These are phyloP conservation scores for Epichloe gansuensis DNA, from an alignment of 2,329 filamentous ascomycete species.

Conservation along the genomic window DNA sequence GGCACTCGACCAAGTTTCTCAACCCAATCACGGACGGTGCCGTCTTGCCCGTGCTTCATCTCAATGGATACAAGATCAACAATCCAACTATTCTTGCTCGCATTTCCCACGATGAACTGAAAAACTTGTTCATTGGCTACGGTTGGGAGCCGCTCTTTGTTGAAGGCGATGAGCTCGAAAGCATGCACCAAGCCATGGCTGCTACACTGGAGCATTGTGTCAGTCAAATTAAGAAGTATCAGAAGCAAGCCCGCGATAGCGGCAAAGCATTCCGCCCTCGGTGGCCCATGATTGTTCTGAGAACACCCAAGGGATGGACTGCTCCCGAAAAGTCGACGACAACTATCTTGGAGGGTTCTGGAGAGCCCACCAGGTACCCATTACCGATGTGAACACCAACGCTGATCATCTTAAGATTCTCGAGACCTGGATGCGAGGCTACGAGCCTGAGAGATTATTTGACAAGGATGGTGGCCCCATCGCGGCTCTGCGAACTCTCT, in stretches of 20 bases:
- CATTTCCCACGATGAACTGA: constrained; percentile 61
- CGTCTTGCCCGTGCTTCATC: constrained; percentile 63
- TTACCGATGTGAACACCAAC: constrained; percentile 57
- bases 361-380: constrained; percentile 67
- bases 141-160: constrained; percentile 75
- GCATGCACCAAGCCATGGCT: constrained; percentile 76
- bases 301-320: constrained; percentile 72
- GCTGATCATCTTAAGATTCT: constrained; percentile 53
- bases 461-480: constrained; percentile 50
- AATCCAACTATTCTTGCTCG: constrained; percentile 64
- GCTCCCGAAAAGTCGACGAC: constrained; percentile 56
- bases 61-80: constrained; percentile 81
- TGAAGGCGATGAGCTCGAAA: constrained; percentile 59
- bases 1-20: constrained; percentile 75
- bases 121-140: constrained; percentile 58
- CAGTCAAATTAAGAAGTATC: constrained; percentile 52
- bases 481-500: constrained; percentile 49
- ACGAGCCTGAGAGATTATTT: constrained; percentile 62
- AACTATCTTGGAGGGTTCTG: constrained; percentile 67
- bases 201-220: constrained; percentile 63
- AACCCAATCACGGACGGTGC: constrained; percentile 69
- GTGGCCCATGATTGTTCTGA: constrained; percentile 71
- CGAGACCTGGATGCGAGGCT: constrained; percentile 67
- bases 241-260: constrained; percentile 59
- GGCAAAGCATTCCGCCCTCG: constrained; percentile 56